Evolutionary conservation across 345 rosid species (phyloP).

Genomic region (Acer yangbiense): DNA sequence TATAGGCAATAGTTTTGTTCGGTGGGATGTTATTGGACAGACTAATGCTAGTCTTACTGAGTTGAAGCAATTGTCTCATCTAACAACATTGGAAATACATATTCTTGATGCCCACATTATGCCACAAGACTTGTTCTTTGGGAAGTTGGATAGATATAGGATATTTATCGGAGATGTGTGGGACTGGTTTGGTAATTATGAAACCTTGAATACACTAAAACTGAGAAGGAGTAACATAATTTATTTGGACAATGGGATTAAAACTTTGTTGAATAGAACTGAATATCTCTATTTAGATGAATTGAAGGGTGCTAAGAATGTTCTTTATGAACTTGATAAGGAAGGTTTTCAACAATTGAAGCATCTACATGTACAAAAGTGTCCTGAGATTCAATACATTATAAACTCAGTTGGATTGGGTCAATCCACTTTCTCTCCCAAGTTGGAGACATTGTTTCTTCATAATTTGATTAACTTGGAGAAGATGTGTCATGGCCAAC

Average conservation of each 20-base stretch:
- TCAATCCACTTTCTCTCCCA: background rate
- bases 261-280: constrained; percentile 12
- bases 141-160: background rate
- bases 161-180: background rate
- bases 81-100: constrained; percentile 4
- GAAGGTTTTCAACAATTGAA: constrained; percentile 26
- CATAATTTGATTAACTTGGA: background rate
- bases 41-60: constrained; percentile 27
- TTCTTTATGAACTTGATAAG: constrained; percentile 13
- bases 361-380: constrained; percentile 16
- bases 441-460: constrained; percentile 12
- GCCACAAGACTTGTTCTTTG: constrained; percentile 9
- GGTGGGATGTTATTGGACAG: constrained; percentile 24
- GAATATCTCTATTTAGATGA: constrained; percentile 19
- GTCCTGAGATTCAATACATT: constrained; percentile 13
- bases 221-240: background rate
- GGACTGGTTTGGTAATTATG: background rate
- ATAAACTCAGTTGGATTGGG: background rate
- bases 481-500: background rate
- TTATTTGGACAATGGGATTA: background rate
- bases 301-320: constrained; percentile 7
- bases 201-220: background rate
- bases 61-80: constrained; percentile 17
- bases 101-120: constrained; percentile 5
- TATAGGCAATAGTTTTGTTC: constrained; percentile 11